Evolutionary conservation across 176 grass and related monocot species (phyloP).

Genomic region (Raddia guianensis): DNA sequence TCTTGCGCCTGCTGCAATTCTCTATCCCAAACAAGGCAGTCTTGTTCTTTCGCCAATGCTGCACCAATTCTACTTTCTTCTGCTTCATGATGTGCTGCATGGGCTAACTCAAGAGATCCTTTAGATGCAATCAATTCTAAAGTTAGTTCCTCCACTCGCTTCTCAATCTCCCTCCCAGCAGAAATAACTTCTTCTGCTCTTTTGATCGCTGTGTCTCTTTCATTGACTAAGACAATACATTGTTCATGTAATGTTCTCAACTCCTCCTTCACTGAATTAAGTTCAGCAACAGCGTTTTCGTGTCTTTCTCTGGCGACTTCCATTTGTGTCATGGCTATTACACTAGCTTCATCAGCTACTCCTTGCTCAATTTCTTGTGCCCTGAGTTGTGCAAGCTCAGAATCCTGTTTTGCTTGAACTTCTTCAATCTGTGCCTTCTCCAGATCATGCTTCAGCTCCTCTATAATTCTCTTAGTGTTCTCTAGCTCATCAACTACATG

Average conservation of each 20-base stretch:
- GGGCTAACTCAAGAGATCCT: constrained; percentile 80
- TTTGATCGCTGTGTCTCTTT: constrained; percentile 67
- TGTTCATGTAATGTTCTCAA: constrained; percentile 55
- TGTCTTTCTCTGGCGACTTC: constrained; percentile 69
- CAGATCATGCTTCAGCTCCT: constrained; percentile 82
- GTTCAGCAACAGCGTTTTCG: constrained; percentile 64
- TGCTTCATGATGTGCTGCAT: constrained; percentile 85
- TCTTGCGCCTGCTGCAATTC: constrained; percentile 71
- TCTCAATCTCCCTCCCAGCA: constrained; percentile 64
- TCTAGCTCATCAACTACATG: constrained; percentile 61
- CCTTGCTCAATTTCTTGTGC: constrained; percentile 78
- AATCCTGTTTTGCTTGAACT: constrained; percentile 84
- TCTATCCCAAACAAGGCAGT: constrained; percentile 72
- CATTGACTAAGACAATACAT: constrained; percentile 55
- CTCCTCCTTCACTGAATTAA: constrained; percentile 55
- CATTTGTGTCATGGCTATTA: constrained; percentile 65
- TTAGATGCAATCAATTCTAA: constrained; percentile 72
- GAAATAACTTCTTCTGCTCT: constrained; percentile 62
- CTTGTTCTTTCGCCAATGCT: constrained; percentile 68
- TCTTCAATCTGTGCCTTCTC: constrained; percentile 89
- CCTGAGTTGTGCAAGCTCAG: constrained; percentile 75
- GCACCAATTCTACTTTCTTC: constrained; percentile 79
- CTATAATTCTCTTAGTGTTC: constrained; percentile 62
- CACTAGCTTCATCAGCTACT: constrained; percentile 74
- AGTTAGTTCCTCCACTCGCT: constrained; percentile 69